Percentiles rank a stretch among this genome's conserved stretches.
Evolutionary conservation across 2,329 filamentous ascomycete genomes (phyloP).

Genomic region (Hypoxylon sp.): DNA sequence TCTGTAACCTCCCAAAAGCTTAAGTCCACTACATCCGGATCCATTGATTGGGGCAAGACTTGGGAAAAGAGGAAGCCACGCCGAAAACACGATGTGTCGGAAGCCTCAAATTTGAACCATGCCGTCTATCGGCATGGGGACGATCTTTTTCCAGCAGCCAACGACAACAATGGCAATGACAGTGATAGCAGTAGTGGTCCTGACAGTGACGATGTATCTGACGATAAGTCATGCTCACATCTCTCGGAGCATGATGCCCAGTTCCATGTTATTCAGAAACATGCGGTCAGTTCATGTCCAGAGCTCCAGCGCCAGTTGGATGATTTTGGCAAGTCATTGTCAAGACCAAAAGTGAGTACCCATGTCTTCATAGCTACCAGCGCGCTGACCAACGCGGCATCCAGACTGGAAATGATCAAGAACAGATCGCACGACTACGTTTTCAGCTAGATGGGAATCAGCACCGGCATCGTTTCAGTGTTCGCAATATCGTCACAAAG

Average conservation of each 20-base stretch:
- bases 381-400: slow-evolving; percentile 11
- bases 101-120: slow-evolving; percentile 42
- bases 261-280: slow-evolving; percentile 33
- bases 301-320: slow-evolving; percentile 47
- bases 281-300: slow-evolving; percentile 50
- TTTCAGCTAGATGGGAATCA: slow-evolving; percentile 39
- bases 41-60: slow-evolving; percentile 50
- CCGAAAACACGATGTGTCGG: slow-evolving; percentile 50
- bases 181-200: slow-evolving; percentile 23
- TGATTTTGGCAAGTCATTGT: slow-evolving; percentile 10
- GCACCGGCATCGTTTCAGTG: slow-evolving; percentile 39
- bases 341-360: slow-evolving; percentile 15
- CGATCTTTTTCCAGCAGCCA: slow-evolving; percentile 20
- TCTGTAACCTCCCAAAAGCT: slow-evolving; percentile 34
- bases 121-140: slow-evolving; percentile 2
- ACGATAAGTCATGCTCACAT: slow-evolving; percentile 24
- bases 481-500: slow-evolving; percentile 44
- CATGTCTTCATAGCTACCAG: not conserved
- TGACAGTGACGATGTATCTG: slow-evolving; percentile 17
- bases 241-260: slow-evolving; percentile 34
- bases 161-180: slow-evolving; percentile 11
- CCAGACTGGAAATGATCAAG: slow-evolving; percentile 37
- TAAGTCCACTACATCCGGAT: slow-evolving; percentile 42
- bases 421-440: slow-evolving; percentile 35
- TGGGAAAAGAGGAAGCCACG: slow-evolving; percentile 50